Percentiles rank a stretch among this genome's conserved stretches.
These are phyloP conservation scores for Diplosphaera chodatii DNA, from an alignment of 139 green algal species.

Conservation along the genomic window DNA sequence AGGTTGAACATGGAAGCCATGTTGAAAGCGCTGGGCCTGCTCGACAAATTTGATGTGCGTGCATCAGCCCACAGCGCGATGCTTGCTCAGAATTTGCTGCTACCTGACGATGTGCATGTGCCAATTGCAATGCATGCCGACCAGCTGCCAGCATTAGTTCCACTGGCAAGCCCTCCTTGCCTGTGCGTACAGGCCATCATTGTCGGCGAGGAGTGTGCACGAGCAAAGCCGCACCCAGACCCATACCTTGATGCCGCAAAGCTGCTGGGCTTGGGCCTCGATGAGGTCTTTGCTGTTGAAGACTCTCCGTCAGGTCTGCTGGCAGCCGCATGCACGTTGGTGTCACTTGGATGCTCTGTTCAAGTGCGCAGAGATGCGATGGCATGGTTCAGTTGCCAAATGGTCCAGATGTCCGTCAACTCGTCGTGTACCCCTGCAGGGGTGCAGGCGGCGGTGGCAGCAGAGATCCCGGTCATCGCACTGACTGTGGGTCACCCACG, in stretches of 20 bases:
- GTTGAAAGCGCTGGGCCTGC: conserved; percentile 52
- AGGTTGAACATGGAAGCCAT: conserved; percentile 66
- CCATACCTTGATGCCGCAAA: conserved; percentile 61
- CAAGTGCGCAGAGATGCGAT: too few relatives aligned
- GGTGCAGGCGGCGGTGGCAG: conserved; percentile 44
- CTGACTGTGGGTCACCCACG: conserved; percentile 51
- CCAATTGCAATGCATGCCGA: too few relatives aligned
- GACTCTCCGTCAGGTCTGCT: conserved; percentile 43
- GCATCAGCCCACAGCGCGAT: too few relatives aligned
- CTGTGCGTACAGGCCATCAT: conserved; percentile 30
- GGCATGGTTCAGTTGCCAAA: too few relatives aligned
- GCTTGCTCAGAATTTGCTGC: too few relatives aligned
- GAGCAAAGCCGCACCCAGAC: conserved; percentile 69
- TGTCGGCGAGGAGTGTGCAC: conserved; percentile 54
- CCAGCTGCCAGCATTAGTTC: too few relatives aligned
- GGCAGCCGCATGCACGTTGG: too few relatives aligned
- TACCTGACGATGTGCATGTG: too few relatives aligned
- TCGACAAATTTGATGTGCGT: conserved; percentile 50
- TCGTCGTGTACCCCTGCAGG: conserved; percentile 13
- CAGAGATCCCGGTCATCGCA: conserved; percentile 42
- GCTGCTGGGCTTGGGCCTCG: conserved; percentile 33
- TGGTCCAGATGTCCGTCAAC: background rate
- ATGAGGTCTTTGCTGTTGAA: conserved; percentile 31
- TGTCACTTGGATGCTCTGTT: too few relatives aligned
- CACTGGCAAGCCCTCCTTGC: too few relatives aligned